These are phyloP conservation scores for Fusarium incarnatum DNA, from an alignment of 2,329 filamentous ascomycete species.

Conservation along the genomic window DNA sequence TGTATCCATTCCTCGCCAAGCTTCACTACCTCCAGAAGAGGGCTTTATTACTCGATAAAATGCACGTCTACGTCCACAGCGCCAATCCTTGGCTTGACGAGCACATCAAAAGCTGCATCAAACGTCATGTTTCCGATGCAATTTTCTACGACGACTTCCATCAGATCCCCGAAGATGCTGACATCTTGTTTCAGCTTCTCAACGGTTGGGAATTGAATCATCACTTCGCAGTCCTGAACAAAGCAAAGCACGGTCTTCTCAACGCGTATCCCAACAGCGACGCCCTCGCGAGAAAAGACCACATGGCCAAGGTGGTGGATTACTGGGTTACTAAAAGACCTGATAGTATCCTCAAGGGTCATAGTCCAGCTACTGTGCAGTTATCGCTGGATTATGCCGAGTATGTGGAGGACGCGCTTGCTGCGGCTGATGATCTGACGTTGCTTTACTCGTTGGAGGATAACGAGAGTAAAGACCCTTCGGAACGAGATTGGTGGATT, in stretches of 20 bases:
- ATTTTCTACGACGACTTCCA: slow-evolving; percentile 47
- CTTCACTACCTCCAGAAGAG: slow-evolving; percentile 40
- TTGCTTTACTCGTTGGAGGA: slow-evolving; percentile 52
- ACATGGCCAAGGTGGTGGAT: slow-evolving; percentile 51
- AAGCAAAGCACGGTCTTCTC: slow-evolving; percentile 47
- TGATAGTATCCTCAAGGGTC: slow-evolving; percentile 47
- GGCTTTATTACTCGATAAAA: slow-evolving; percentile 27
- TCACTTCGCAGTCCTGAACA: slow-evolving; percentile 51
- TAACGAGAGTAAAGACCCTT: slow-evolving; percentile 46
- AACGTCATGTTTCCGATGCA: slow-evolving; percentile 45
- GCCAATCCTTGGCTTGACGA: slow-evolving; percentile 50
- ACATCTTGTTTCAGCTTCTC: slow-evolving; percentile 49
- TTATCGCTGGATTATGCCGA: slow-evolving; percentile 54
- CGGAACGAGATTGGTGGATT: slow-evolving; percentile 55
- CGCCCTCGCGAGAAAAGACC: slow-evolving; percentile 53
- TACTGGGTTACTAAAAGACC: slow-evolving; percentile 54
- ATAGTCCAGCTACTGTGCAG: slow-evolving; percentile 50
- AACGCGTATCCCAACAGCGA: slow-evolving; percentile 56
- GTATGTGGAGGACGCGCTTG: slow-evolving; percentile 54
- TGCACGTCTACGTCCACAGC: slow-evolving; percentile 40
- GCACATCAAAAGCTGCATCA: slow-evolving; percentile 49
- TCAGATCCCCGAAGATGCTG: slow-evolving; percentile 43
- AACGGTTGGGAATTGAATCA: slow-evolving; percentile 52
- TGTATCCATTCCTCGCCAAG: slow-evolving; percentile 18
- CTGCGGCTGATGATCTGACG: slow-evolving; percentile 52